Percentiles rank a stretch among this genome's conserved stretches.
Evolutionary conservation across 257 asterid genomes (phyloP).

Genomic region (Ehretia macrophylla): DNA sequence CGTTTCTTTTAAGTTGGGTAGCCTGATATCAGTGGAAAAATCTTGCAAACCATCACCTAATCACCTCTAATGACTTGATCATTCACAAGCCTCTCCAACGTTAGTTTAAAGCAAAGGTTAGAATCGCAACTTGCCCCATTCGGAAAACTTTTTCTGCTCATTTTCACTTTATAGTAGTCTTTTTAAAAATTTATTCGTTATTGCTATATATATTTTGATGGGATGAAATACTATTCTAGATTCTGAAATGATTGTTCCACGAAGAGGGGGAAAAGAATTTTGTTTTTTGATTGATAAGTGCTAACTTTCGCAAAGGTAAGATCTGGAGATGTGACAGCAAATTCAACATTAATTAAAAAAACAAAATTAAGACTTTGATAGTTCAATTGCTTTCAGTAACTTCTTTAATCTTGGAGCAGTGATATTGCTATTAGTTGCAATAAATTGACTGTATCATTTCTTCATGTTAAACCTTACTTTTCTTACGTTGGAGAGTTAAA

Average conservation of each 20-base stretch:
- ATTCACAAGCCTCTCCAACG: too few relatives aligned
- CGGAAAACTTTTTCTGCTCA: constrained; percentile 29
- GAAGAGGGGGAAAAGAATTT: not conserved
- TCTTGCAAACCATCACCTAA: too few relatives aligned
- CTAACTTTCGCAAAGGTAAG: constrained; percentile 32
- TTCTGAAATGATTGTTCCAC: too few relatives aligned
- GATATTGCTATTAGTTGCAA: too few relatives aligned
- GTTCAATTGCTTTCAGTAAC: not conserved
- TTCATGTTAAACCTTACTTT: too few relatives aligned
- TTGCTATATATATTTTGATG: not conserved
- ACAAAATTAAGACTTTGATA: constrained; percentile 3
- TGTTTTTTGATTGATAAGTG: not conserved
- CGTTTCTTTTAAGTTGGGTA: too few relatives aligned
- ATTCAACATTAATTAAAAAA: constrained; percentile 2
- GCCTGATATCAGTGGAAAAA: too few relatives aligned
- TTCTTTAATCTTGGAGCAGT: too few relatives aligned
- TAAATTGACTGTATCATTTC: too few relatives aligned
- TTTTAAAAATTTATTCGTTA: constrained; percentile 4
- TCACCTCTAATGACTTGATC: too few relatives aligned
- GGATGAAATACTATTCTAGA: too few relatives aligned
- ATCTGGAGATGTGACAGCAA: constrained; percentile 36
- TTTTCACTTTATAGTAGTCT: constrained; percentile 11
- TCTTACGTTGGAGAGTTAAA: too few relatives aligned
- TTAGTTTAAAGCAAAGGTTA: constrained; percentile 11
- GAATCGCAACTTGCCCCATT: constrained; percentile 24